Evolutionary conservation across 306 rosid species (phyloP), one percentile per base, ranked within the genome.

Genomic region (Delonix regia): DNA sequence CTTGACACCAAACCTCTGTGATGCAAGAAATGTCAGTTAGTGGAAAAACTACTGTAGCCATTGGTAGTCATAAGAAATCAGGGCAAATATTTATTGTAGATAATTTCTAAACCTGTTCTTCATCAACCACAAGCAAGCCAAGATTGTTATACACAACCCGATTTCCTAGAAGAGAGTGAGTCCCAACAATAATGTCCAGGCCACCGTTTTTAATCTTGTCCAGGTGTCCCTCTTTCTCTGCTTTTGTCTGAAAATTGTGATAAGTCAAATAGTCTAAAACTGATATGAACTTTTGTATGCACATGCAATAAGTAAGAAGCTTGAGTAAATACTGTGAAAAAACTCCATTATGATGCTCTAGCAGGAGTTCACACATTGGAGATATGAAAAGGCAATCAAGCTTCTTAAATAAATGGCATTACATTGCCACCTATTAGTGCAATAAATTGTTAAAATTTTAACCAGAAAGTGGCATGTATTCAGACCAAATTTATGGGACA

Each of bases 1-100:
- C 74, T 95, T 92, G 87, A 95, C 98, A 38, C 99, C 99, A 88
- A 95, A 95, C 87, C 99, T 92, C 96, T 92, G 87, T 56, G 48
- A 55, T 81, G 80, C 69, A 78, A 78, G 81, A 86, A 67, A 28
- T 48, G 33, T 49, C 63, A 63, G 68, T 70, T 74, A 61, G 39
- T 42, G 52, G 69, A 55, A 36, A 74, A 63, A 69, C 61, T 16
- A 30, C 0, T 21, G 55, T 41, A 62, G 59, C 41, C 67, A 56
- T 27, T 22, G 33, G 49, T 44, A 61, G 80, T 74, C 70, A 78
- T 34, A 68, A 75, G 48, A 64, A 64, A 64, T n/a, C 10, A 38
- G 38, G 72, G 65, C 76, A 61, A 80, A 76, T 47, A 69, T 72
- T 51, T 48, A 80, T 76, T 73, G 77, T 57, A 70, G 56, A 83